Evolutionary conservation across 108 stramenopile genomes (phyloP), one percentile per base, ranked within the genome.

Genomic region (Discostella stelligeroides): DNA sequence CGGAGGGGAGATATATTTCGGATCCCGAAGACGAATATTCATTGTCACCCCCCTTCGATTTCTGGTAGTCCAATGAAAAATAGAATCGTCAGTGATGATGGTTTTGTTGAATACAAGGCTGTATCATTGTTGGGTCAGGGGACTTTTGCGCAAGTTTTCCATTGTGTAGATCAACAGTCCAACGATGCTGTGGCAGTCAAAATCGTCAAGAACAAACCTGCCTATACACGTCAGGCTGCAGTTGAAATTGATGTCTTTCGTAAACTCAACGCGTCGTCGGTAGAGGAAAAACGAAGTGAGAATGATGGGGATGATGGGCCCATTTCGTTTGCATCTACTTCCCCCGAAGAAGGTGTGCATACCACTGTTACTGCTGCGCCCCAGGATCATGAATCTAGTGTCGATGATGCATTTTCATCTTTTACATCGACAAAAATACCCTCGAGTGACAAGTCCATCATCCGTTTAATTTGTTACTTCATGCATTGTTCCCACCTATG

Each of bases 131-230:
- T 99, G 28, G 98, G 98, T 37, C 90, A 91, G 70, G 98, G 98
- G 8, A 97, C 97, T 23, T 99, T 99, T 76, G 98, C 97, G 6
- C 97, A 98, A 85, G 97, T 98, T 21, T 96, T 98, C 55, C 76
- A 92, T 43, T 98, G 97, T 66, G 67, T 86, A 46, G 74, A 84
- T 23, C 24, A 65, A 18, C 76, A 73, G 13, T 89, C 94, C 23
- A 83, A 87, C 38, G 60, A 87, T 30, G 14, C 64, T 34, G 89
- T 98, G n/a, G 98, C 97, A 3, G 66, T 99, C 63, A 99, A 99
- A 75, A 87, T 99, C 72, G 88, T 98, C 43, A 97, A 97, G 82
- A 98, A 96, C 85, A 96, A 95, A 48, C 94, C 91, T 8, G 94
- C 96, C 18, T 99, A 97, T 68, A 86, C 89, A 8, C 84, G 89